Percentiles rank a stretch among this genome's conserved stretches.
These are phyloP conservation scores for Chlorella sorokiniana DNA, from an alignment of 139 green algal species.

Conservation along the genomic window DNA sequence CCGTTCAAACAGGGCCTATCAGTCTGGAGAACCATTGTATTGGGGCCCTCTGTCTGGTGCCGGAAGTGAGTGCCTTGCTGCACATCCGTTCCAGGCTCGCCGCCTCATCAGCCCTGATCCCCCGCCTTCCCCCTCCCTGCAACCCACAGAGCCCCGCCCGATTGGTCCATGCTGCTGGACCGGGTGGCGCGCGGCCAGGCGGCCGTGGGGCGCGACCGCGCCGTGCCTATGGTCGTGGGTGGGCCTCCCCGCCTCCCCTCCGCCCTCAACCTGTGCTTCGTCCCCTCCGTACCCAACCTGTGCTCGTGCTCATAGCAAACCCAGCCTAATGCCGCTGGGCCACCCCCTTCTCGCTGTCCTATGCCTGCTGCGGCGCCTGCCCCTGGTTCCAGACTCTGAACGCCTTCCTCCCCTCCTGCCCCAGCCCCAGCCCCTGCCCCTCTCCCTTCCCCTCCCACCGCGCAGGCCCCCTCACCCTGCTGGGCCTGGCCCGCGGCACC, in stretches of 20 bases:
- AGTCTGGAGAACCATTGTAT: no score
- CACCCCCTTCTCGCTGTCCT: not conserved
- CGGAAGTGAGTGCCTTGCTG: no score
- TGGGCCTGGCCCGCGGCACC: slow-evolving; percentile 60
- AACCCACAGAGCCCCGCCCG: slow-evolving; percentile 33
- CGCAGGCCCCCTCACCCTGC: slow-evolving; percentile 77
- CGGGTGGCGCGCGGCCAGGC: slow-evolving; percentile 69
- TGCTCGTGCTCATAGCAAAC: no score
- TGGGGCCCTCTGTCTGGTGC: no score
- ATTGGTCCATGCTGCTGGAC: slow-evolving; percentile 67
- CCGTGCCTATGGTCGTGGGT: slow-evolving; percentile 85
- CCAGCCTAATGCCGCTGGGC: no score
- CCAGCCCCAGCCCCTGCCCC: not conserved
- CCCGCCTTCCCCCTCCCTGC: not conserved
- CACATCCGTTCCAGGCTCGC: not conserved
- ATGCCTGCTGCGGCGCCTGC: not conserved
- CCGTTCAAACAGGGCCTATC: no score
- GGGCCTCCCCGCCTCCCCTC: not conserved
- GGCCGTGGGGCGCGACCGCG: slow-evolving; percentile 61
- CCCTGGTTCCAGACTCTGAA: no score
- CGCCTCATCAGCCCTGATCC: not conserved
- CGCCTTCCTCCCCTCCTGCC: not conserved
- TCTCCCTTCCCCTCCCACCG: not conserved
- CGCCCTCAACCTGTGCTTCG: not conserved
- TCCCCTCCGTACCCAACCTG: not conserved